Base-by-base conservation (phyloP, 2,329 filamentous ascomycete genomes). In the Verticillium dahliae region DNA sequence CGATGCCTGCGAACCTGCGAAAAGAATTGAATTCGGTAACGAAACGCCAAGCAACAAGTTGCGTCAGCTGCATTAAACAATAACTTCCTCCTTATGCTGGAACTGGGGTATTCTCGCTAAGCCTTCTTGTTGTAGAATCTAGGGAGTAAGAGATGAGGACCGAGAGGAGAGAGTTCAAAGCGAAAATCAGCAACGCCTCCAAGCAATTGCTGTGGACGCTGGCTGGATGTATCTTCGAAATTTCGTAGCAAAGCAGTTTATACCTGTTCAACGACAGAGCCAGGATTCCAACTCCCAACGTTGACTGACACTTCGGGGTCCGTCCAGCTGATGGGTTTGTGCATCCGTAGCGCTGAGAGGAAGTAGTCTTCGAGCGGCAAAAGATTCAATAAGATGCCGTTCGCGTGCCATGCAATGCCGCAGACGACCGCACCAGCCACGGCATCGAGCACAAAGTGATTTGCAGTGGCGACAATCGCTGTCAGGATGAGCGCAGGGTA, bases 361-460 rank as follows among this genome's bases (percentile, higher is more conserved):
- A 90, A 88, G 69, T 86, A 89, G 67, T 91, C 88, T 70, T 90
- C 88, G 15, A 90, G 35, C 1, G 84, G 80, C 37, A 89, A 73
- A 60, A 90, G 71, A 70, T 90, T 90, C 60, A 90, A 74, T 61
- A 91, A 70, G 15, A 82, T 68, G 35, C 71, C 71, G 66, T 84
- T 84, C 56, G 73, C 72, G 61, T 81, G 73, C 88, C 88, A 91
- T 1, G 86, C 87, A 5, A 90, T 65, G 3, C 76, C 78, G 67
- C 88, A 90, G 3, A 91, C 86, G 37, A 83, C 69, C 6, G 86
- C 85, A 14, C 88, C 89, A 0, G 87, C 89, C 1, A 90, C 81
- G 0, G 89, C 88, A 70, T 91, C 89, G 6, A 91, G 81, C 57
- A 90, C 80, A 70, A 90, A 89, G 72, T 91, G 88, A 71, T 91